These are phyloP conservation scores for Wallacemonas collosoma DNA, from an alignment of 208 protist genomes.

Conservation along the genomic window DNA sequence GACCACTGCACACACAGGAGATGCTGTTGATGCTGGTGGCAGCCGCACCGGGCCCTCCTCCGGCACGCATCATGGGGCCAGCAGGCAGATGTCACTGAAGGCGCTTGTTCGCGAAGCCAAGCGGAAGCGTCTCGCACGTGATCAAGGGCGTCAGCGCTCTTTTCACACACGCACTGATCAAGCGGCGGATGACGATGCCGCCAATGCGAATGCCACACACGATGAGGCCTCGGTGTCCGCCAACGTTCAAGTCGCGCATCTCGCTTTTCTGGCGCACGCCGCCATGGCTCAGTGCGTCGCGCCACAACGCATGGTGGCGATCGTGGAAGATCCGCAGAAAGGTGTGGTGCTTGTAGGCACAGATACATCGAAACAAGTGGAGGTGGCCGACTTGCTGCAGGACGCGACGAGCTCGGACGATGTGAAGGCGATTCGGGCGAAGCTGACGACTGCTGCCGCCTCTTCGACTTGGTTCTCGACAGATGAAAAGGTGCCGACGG, in stretches of 20 bases:
- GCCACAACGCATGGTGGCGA: constrained; percentile 61
- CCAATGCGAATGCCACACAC: neutral
- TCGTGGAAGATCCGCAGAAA: constrained; percentile 54
- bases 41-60: too few relatives aligned
- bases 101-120: constrained; percentile 4
- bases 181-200: too few relatives aligned
- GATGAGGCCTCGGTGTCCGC: neutral
- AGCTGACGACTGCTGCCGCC: constrained; percentile 8
- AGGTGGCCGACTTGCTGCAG: constrained; percentile 39
- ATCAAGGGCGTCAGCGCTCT: too few relatives aligned
- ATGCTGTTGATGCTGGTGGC: too few relatives aligned
- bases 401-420: neutral
- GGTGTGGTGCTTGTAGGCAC: constrained; percentile 51
- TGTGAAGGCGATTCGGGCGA: neutral
- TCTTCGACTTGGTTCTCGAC: neutral
- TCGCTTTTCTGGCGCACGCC: constrained; percentile 73
- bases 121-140: neutral
- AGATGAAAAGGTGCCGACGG: too few relatives aligned
- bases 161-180: too few relatives aligned
- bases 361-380: constrained; percentile 37
- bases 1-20: constrained; percentile 7
- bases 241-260: constrained; percentile 28
- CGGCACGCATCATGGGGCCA: neutral
- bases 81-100: neutral
- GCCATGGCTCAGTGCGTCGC: constrained; percentile 61